phyloP scores from a whole-genome alignment of 441 rosid genomes.

The Mallotus japonicus region DNA sequence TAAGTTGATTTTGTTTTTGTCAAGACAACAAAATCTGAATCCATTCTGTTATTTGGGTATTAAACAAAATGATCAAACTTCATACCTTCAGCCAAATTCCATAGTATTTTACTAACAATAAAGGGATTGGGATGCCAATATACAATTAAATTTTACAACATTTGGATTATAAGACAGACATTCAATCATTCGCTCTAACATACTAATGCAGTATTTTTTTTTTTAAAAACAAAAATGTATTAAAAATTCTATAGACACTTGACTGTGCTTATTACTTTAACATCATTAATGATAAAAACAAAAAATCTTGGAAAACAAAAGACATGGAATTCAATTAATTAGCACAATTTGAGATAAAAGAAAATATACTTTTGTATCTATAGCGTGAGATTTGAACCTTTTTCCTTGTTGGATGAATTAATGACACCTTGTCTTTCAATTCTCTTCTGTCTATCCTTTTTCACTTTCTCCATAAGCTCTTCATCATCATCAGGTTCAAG shows the following conservation, averaged over 20 bases:
- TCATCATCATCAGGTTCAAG: constrained; percentile 91
- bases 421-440: constrained; percentile 79
- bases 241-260: no score
- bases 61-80: not conserved
- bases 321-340: not conserved
- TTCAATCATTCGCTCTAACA: no score
- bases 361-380: not conserved
- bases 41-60: no score
- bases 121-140: no score
- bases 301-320: not conserved
- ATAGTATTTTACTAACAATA: no score
- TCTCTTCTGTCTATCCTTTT: constrained; percentile 83
- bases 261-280: no score
- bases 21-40: not conserved
- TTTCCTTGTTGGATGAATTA: constrained; percentile 67
- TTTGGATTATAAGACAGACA: no score
- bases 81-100: not conserved
- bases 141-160: no score
- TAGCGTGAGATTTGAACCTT: constrained; percentile 37
- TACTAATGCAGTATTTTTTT: no score
- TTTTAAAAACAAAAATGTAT: no score
- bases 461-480: constrained; percentile 84
- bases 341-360: not conserved
- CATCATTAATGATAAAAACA: no score
- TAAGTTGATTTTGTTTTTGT: not conserved